These are phyloP conservation scores for Sarcocystis neurona DNA, from an alignment of 169 alveolate genomes.

Conservation along the genomic window DNA sequence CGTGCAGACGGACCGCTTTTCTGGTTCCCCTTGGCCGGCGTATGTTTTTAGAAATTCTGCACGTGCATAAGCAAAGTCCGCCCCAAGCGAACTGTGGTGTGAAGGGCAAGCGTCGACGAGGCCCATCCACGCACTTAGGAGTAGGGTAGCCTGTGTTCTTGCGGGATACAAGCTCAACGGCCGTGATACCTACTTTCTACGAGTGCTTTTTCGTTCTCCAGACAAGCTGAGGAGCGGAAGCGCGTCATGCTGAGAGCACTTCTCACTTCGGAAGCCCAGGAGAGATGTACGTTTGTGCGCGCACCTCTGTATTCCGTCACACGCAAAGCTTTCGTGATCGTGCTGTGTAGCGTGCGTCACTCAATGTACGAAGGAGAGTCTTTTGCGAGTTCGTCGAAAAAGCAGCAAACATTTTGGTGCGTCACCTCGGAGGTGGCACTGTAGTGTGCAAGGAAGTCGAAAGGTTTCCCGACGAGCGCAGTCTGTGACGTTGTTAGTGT, in stretches of 20 bases:
- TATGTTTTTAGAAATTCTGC: no score
- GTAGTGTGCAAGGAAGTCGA: background rate
- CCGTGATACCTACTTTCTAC: background rate
- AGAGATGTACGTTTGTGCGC: background rate
- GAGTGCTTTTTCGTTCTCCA: background rate
- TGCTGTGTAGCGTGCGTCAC: no score
- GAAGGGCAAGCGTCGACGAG: no score
- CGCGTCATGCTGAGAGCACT: constrained; percentile 23
- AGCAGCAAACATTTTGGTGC: background rate
- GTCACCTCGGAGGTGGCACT: background rate
- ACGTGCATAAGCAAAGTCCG: no score
- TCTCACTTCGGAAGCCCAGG: constrained; percentile 18
- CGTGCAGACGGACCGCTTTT: no score
- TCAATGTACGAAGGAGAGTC: background rate
- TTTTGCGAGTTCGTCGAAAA: background rate
- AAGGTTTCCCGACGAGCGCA: background rate
- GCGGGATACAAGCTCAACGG: no score
- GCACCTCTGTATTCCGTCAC: background rate
- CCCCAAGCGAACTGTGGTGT: no score
- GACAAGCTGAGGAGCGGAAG: constrained; percentile 25
- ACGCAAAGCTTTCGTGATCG: no score
- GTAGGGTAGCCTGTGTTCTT: no score
- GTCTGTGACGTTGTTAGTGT: background rate
- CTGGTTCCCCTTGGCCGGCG: no score
- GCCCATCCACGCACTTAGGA: no score